phyloP scores from a whole-genome alignment of 768 basidiomycete species.

The Boletus subparvulus region DNA sequence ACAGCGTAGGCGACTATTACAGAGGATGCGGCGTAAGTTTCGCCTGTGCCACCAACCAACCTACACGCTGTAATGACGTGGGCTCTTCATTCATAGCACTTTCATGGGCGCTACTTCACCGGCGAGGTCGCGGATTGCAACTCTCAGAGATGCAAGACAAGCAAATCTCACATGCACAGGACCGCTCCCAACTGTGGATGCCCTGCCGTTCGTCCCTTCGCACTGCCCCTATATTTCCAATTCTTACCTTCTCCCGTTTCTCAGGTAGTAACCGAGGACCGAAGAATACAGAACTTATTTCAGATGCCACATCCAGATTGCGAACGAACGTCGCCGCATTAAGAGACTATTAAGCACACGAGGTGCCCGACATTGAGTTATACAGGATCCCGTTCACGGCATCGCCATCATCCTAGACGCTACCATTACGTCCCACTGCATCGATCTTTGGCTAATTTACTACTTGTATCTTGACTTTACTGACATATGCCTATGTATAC shows the following conservation, averaged over 20 bases:
- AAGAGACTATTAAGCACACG: not conserved
- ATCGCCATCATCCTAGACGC: constrained; percentile 15
- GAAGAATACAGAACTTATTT: constrained; percentile 38
- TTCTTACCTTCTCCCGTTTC: not conserved
- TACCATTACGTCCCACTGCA: constrained; percentile 8
- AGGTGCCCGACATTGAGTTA: constrained; percentile 1
- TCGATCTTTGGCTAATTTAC: constrained; percentile 18
- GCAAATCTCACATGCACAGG: constrained; percentile 34
- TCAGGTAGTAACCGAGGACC: constrained; percentile 36
- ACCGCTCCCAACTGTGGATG: constrained; percentile 37
- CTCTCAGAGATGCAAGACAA: constrained; percentile 34
- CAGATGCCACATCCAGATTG: constrained; percentile 37
- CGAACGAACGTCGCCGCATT: constrained; percentile 18
- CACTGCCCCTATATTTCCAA: constrained; percentile 10
- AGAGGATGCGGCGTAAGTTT: constrained; percentile 36
- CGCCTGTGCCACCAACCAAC: not conserved
- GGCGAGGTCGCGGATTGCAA: constrained; percentile 33
- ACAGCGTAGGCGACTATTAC: constrained; percentile 38
- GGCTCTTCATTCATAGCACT: constrained; percentile 26
- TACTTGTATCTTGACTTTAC: constrained; percentile 6
- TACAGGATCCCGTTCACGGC: not conserved
- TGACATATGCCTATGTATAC: constrained; percentile 15
- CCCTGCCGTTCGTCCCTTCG: constrained; percentile 19
- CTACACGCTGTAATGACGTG: constrained; percentile 4
- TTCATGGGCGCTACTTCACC: constrained; percentile 39